phyloP scores from a whole-genome alignment of 2,329 filamentous ascomycete genomes.

The Aspergillus costaricaensis region DNA sequence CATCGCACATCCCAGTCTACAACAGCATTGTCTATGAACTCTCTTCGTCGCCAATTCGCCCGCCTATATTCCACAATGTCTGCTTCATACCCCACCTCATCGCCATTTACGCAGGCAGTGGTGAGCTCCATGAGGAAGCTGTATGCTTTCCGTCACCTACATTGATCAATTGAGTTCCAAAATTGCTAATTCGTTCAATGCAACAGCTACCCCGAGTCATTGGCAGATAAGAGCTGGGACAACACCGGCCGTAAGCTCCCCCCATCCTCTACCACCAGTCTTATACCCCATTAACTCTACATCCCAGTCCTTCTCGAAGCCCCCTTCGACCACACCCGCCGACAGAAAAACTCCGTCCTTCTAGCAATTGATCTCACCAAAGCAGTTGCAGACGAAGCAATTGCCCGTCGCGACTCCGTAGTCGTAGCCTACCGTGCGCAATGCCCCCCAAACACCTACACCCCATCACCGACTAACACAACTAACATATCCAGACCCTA shows the following conservation, averaged over 20 bases:
- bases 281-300: neutral
- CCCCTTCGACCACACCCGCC: conserved; percentile 59
- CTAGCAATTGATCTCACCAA: conserved; percentile 90
- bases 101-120: conserved; percentile 68
- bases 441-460: neutral
- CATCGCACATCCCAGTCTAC: neutral
- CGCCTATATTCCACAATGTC: conserved; percentile 38
- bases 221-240: conserved; percentile 90
- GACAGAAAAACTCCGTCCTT: conserved; percentile 68
- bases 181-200: conserved; percentile 13
- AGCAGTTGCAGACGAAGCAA: conserved; percentile 86
- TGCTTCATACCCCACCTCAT: conserved; percentile 41
- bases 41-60: conserved; percentile 19
- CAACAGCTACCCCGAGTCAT: conserved; percentile 77
- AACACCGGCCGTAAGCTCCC: conserved; percentile 72
- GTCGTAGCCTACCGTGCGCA: conserved; percentile 83
- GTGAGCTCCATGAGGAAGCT: conserved; percentile 77
- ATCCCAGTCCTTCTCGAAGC: conserved; percentile 67
- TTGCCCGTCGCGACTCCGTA: conserved; percentile 71
- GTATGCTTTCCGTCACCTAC: conserved; percentile 53
- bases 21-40: conserved; percentile 24
- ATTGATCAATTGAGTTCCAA: conserved; percentile 12
- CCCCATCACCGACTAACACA: neutral
- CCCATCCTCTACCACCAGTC: neutral
- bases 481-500: conserved; percentile 66